A percentile compares a stretch with the other conserved stretches of the same genome.
Evolutionary conservation across 2,329 filamentous ascomycete species (phyloP).

Genomic region (Aspergillus spinulosporus): DNA sequence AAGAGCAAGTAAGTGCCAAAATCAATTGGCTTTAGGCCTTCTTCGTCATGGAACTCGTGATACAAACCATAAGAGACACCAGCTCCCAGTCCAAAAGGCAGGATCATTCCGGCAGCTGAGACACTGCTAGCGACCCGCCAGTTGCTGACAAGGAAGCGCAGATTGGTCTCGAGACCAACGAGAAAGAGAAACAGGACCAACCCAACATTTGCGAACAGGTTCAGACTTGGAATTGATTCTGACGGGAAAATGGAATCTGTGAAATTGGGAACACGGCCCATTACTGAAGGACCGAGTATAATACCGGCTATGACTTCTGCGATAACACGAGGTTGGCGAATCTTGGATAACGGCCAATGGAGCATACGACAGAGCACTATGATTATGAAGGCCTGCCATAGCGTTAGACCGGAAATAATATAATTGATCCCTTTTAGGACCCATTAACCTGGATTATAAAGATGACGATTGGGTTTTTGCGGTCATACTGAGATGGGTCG

Average conservation of each 20-base stretch:
- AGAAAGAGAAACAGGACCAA: slow-evolving; percentile 84
- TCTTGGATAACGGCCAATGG: slow-evolving; percentile 73
- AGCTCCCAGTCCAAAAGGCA: slow-evolving; percentile 80
- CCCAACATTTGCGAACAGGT: slow-evolving; percentile 77
- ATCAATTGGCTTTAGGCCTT: slow-evolving; percentile 56
- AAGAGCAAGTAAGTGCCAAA: slow-evolving; percentile 72
- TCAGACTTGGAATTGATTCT: slow-evolving; percentile 72
- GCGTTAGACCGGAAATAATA: neutral
- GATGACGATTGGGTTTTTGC: slow-evolving; percentile 70
- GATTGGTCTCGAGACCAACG: slow-evolving; percentile 82
- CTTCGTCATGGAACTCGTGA: slow-evolving; percentile 65
- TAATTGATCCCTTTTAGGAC: neutral
- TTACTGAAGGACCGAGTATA: slow-evolving; percentile 79
- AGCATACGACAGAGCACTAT: slow-evolving; percentile 72
- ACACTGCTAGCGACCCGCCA: slow-evolving; percentile 79
- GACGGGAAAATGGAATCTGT: slow-evolving; percentile 72
- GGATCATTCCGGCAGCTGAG: slow-evolving; percentile 72
- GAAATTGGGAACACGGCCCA: slow-evolving; percentile 83
- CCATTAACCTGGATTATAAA: slow-evolving; percentile 70
- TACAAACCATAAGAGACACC: slow-evolving; percentile 81
- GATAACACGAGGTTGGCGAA: slow-evolving; percentile 79
- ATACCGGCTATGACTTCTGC: slow-evolving; percentile 84
- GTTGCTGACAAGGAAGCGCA: slow-evolving; percentile 73
- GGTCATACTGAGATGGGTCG: slow-evolving; percentile 67
- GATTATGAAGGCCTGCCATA: slow-evolving; percentile 65